These are phyloP conservation scores for Glomus cerebriforme DNA, from an alignment of 192 early-diverging fungal genomes.

Conservation along the genomic window DNA sequence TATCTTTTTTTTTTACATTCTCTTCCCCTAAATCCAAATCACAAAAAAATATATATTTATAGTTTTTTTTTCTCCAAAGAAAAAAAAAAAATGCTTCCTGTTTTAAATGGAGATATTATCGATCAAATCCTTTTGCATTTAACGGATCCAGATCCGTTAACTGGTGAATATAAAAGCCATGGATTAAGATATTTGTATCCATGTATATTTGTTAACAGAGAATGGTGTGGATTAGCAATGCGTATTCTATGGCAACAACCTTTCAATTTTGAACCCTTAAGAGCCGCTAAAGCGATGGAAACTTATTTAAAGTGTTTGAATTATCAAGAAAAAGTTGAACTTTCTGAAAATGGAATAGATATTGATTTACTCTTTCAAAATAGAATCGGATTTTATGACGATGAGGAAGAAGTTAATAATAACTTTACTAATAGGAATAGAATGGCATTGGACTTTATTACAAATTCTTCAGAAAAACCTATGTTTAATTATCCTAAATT, in stretches of 20 bases:
- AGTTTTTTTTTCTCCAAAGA: too few species aligned
- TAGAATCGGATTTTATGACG: background rate
- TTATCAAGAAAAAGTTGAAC: background rate
- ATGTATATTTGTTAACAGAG: background rate
- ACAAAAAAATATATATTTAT: too few species aligned
- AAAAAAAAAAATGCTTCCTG: too few species aligned
- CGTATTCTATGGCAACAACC: background rate
- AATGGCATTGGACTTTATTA: too few species aligned
- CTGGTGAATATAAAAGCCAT: background rate
- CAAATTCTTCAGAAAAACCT: background rate
- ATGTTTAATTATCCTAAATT: background rate
- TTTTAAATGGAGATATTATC: background rate
- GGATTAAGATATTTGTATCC: background rate
- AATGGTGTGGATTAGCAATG: background rate
- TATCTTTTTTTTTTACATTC: too few species aligned
- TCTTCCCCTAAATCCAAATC: too few species aligned
- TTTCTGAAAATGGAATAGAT: background rate
- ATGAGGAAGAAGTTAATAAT: background rate
- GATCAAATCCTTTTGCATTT: background rate
- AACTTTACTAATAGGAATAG: too few species aligned
- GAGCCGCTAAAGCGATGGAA: background rate
- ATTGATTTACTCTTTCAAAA: background rate
- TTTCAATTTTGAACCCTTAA: background rate
- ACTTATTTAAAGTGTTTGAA: background rate
- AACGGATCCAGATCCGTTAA: background rate